Evolutionary conservation across 129 eudicot genomes (phyloP).

Genomic region (Lactuca sativa): DNA sequence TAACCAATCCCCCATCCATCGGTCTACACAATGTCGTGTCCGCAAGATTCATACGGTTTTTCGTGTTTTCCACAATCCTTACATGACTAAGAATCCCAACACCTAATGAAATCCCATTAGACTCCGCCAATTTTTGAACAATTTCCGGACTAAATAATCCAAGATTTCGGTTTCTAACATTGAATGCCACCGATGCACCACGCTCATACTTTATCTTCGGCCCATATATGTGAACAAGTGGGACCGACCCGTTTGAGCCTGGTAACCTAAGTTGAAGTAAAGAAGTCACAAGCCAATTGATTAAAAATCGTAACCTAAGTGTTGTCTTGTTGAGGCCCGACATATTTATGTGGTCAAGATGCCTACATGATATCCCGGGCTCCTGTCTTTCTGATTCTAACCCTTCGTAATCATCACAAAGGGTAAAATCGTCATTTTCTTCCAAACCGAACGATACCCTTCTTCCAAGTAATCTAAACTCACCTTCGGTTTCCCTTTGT

Average conservation of each 20-base stretch:
- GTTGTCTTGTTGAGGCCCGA: constrained; percentile 60
- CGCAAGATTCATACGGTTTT: constrained; percentile 28
- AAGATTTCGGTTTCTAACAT: constrained; percentile 48
- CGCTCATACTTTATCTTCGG: constrained; percentile 62
- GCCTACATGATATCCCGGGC: constrained; percentile 53
- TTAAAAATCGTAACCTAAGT: constrained; percentile 44
- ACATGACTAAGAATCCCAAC: constrained; percentile 69
- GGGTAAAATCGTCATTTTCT: constrained; percentile 38
- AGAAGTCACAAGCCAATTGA: constrained; percentile 62
- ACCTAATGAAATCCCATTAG: constrained; percentile 61
- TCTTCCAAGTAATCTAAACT: constrained; percentile 48
- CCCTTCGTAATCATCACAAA: constrained; percentile 42
- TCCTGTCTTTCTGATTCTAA: constrained; percentile 41
- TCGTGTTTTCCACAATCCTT: constrained; percentile 30
- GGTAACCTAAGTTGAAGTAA: constrained; percentile 52
- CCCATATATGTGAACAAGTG: constrained; percentile 61
- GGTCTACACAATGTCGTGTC: constrained; percentile 54
- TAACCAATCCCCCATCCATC: constrained; percentile 44
- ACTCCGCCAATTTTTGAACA: constrained; percentile 63
- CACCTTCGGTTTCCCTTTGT: constrained; percentile 64
- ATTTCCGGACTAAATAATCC: constrained; percentile 56
- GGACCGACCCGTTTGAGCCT: constrained; percentile 35
- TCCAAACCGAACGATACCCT: constrained; percentile 43
- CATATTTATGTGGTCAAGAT: constrained; percentile 58
- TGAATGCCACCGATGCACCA: constrained; percentile 62